phyloP scores from a whole-genome alignment of 2,329 filamentous ascomycete species.

The Exutisphaerella laricina region DNA sequence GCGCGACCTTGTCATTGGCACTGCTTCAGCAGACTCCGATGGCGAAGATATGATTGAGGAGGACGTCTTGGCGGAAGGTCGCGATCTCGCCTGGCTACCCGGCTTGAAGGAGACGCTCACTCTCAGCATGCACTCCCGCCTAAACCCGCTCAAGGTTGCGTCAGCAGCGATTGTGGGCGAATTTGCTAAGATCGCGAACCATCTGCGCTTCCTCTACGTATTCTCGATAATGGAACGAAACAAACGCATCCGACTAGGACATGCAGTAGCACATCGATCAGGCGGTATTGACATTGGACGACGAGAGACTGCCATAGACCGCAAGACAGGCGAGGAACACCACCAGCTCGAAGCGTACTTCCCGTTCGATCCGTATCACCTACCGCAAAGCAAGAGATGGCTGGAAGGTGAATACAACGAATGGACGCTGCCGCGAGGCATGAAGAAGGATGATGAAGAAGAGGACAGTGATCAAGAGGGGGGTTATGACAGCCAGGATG shows the following conservation, averaged over 20 bases:
- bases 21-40: constrained; percentile 38
- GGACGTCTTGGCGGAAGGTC: constrained; percentile 56
- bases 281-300: constrained; percentile 49
- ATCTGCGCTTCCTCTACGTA: constrained; percentile 83
- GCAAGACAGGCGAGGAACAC: constrained; percentile 64
- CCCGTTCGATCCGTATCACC: constrained; percentile 92
- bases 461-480: constrained; percentile 46
- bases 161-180: constrained; percentile 84
- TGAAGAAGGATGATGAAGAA: constrained; percentile 51
- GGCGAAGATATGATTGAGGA: constrained; percentile 47
- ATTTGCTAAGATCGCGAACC: constrained; percentile 81
- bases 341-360: constrained; percentile 92
- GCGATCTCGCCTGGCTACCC: constrained; percentile 72
- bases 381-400: constrained; percentile 84
- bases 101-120: constrained; percentile 68
- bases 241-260: constrained; percentile 76
- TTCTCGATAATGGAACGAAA: constrained; percentile 85
- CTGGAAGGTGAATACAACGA: constrained; percentile 75
- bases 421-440: constrained; percentile 68
- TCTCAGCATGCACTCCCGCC: constrained; percentile 74
- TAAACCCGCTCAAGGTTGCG: constrained; percentile 95
- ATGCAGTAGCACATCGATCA: constrained; percentile 46
- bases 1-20: constrained; percentile 70
- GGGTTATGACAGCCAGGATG: constrained; percentile 29
- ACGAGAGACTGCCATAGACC: constrained; percentile 50